Percentiles rank a stretch among this genome's conserved stretches.
These are phyloP conservation scores for Eutrema heterophyllum DNA, from an alignment of 345 rosid species.

Conservation along the genomic window DNA sequence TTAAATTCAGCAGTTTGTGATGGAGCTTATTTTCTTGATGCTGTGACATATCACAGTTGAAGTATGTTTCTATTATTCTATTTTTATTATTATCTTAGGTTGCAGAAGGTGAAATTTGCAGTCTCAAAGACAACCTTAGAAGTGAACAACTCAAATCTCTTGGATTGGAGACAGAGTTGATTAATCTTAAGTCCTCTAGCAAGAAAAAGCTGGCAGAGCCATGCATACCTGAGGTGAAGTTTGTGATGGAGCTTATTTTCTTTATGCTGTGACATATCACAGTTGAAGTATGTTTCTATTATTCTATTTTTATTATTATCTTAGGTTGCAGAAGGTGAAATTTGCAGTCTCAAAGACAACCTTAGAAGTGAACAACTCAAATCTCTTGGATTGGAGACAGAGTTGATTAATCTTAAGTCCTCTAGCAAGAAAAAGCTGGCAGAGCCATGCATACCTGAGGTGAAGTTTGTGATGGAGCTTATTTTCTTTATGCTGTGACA, in stretches of 20 bases:
- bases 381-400: constrained; percentile 47
- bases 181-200: constrained; percentile 43
- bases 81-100: constrained; percentile 36
- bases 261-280: background rate
- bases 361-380: constrained; percentile 49
- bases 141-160: constrained; percentile 45
- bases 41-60: background rate
- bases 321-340: constrained; percentile 71
- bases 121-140: constrained; percentile 44
- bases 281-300: background rate
- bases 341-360: constrained; percentile 43
- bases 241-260: background rate
- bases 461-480: background rate
- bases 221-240: no score
- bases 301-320: background rate
- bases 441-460: constrained; percentile 24
- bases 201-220: constrained; percentile 27
- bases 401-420: constrained; percentile 46
- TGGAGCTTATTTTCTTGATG: background rate
- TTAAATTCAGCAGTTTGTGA: background rate
- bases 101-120: constrained; percentile 55
- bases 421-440: constrained; percentile 31
- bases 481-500: background rate
- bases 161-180: constrained; percentile 53
- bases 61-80: background rate